phyloP scores from a whole-genome alignment of 2,329 filamentous ascomycete species.

The Paracorniculantispora psalliotae region DNA sequence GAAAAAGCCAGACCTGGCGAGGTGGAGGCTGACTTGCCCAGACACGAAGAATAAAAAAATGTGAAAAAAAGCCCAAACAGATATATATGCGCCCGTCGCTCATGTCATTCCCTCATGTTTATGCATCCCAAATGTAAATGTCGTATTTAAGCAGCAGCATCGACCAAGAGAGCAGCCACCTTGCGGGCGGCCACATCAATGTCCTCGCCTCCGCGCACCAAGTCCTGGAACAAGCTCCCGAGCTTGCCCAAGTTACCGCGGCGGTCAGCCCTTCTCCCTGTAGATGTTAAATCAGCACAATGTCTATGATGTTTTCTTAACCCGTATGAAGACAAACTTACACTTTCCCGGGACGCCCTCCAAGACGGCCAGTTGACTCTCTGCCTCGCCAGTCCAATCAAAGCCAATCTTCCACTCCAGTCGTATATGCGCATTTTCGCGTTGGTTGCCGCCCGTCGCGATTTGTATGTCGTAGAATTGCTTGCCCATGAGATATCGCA shows the following conservation, averaged over 20 bases:
- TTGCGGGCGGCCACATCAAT: slow-evolving; percentile 53
- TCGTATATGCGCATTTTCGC: slow-evolving; percentile 39
- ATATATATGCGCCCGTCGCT: slow-evolving; percentile 9
- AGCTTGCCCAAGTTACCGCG: slow-evolving; percentile 52
- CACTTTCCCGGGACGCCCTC: slow-evolving; percentile 57
- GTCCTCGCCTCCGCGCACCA: slow-evolving; percentile 52
- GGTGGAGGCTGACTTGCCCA: background rate
- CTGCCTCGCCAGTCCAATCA: slow-evolving; percentile 69
- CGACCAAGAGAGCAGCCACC: slow-evolving; percentile 53
- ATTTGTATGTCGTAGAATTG: slow-evolving; percentile 43
- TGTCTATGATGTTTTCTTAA: too few species aligned
- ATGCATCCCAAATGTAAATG: slow-evolving; percentile 4
- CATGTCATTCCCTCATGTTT: slow-evolving; percentile 7
- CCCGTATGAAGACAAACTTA: slow-evolving; percentile 38
- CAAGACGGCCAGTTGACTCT: slow-evolving; percentile 50
- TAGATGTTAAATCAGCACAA: slow-evolving; percentile 16
- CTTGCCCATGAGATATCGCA: slow-evolving; percentile 51
- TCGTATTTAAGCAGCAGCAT: background rate
- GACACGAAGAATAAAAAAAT: background rate
- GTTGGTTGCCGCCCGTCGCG: slow-evolving; percentile 26
- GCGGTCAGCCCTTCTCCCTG: slow-evolving; percentile 57
- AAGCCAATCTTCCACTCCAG: slow-evolving; percentile 61
- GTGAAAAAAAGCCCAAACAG: slow-evolving; percentile 19
- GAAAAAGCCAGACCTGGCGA: background rate
- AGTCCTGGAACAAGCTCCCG: slow-evolving; percentile 54